A percentile compares a stretch with the other conserved stretches of the same genome.
These are phyloP conservation scores for Homolaphlyctis polyrhiza DNA, from an alignment of 371 early-diverging fungal species.

Conservation along the genomic window DNA sequence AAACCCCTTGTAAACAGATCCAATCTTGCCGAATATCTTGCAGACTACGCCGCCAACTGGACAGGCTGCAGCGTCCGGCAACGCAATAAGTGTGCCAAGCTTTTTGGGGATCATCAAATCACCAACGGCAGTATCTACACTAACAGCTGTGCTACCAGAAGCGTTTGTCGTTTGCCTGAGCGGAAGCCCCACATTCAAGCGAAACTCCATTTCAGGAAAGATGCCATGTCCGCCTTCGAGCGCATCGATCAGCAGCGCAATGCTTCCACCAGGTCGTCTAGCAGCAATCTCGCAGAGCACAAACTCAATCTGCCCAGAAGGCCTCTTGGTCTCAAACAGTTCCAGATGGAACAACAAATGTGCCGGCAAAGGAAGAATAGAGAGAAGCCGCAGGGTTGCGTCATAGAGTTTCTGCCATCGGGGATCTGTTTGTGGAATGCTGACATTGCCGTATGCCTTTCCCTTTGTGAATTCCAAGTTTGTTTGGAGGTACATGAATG, in stretches of 20 bases:
- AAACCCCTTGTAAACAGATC: slow-evolving; percentile 26
- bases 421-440: slow-evolving; percentile 19
- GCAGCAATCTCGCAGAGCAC: slow-evolving; percentile 40
- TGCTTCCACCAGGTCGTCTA: slow-evolving; percentile 32
- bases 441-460: slow-evolving; percentile 35
- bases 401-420: slow-evolving; percentile 9
- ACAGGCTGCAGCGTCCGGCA: slow-evolving; percentile 22
- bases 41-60: slow-evolving; percentile 15
- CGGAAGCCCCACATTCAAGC: slow-evolving; percentile 22
- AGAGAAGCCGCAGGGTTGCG: slow-evolving; percentile 22
- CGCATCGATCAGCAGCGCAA: slow-evolving; percentile 24
- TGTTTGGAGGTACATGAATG: slow-evolving; percentile 31
- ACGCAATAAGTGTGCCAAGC: slow-evolving; percentile 12
- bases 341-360: slow-evolving; percentile 37
- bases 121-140: slow-evolving; percentile 12
- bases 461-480: slow-evolving; percentile 37
- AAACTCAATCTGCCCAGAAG: slow-evolving; percentile 1
- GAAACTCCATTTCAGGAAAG: slow-evolving; percentile 35
- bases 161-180: slow-evolving; percentile 12
- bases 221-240: slow-evolving; percentile 18
- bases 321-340: slow-evolving; percentile 20
- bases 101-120: slow-evolving; percentile 35
- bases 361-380: slow-evolving; percentile 17
- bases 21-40: slow-evolving; percentile 20
- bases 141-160: background rate